phyloP scores from a whole-genome alignment of 208 protist genomes.

The Tritrichomonas foetus region DNA sequence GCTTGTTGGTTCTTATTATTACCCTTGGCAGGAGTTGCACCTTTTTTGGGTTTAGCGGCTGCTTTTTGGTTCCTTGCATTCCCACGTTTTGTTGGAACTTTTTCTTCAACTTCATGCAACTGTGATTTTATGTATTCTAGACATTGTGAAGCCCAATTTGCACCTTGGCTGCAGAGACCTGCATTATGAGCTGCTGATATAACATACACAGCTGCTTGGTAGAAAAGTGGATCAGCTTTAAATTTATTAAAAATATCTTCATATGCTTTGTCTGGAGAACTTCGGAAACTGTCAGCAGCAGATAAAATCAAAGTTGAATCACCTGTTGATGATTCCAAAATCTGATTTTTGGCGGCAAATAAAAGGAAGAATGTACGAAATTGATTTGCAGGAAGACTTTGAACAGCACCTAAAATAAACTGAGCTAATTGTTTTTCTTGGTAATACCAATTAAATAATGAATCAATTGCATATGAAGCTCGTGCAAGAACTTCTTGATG shows the following conservation, averaged over 20 bases:
- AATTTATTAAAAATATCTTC: slow-evolving; percentile 28
- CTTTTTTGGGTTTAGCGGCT: neutral
- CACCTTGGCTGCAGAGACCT: neutral
- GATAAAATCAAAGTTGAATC: neutral
- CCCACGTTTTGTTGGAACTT: neutral
- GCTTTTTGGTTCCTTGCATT: neutral
- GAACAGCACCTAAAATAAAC: neutral
- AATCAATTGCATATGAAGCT: neutral
- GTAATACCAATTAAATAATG: neutral
- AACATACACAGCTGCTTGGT: neutral
- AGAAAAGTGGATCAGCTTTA: neutral
- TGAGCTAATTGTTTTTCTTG: slow-evolving; percentile 17
- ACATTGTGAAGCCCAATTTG: neutral
- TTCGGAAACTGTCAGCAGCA: neutral
- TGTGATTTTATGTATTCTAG: neutral
- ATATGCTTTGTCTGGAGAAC: neutral
- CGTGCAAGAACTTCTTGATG: neutral
- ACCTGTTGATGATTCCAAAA: neutral
- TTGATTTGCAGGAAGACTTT: neutral
- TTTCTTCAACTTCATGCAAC: neutral
- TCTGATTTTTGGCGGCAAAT: neutral
- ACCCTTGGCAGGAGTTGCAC: neutral
- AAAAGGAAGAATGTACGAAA: neutral
- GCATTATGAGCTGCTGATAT: neutral
- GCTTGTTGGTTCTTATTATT: neutral